Base-by-base conservation (phyloP, 2,329 filamentous ascomycete species). In the Chalaropsis thielavioides region DNA sequence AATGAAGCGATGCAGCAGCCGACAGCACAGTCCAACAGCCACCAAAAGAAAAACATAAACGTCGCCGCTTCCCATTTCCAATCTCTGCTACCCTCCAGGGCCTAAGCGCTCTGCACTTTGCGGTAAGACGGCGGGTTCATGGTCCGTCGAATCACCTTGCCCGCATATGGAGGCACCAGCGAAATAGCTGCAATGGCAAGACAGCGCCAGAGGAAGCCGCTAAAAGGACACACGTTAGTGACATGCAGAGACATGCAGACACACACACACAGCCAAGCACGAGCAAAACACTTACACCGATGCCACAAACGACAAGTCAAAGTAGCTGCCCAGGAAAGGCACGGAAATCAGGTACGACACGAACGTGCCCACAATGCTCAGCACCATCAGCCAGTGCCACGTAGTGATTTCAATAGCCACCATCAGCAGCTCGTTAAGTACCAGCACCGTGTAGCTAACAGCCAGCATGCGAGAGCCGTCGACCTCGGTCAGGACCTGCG, bases 381-480 rank as follows among this genome's bases (percentile, higher is more conserved):
- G 77, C 64, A 95, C 86, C 92, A 97, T 97, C 68, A 92, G 80
- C 46, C 88, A 88, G 74, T 97, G 94, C 94, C 94, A 99, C 0
- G 94, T 99, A 2, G 90, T 96, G 70, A 99, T 89, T 73, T 96
- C 89, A 67, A 95, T 90, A 2, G 92, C 92, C 1, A 97, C 94
- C 95, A 99, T 99, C 70, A 95, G 83, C 67, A 99, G 82, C 74
- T 99, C 94, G 74, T 97, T 99, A 68, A 97, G 78, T 4, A 99
- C 85, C 1, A 99, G 83, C 0, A 91, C 90, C 0, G 92, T 95
- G 73, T 96, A 99, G 66, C 87, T 91, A 58, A 99, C 89, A 27
- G 89, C 85, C 64, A 97, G 89, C 86, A 99, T 95, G 67, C 78
- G 80, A 13, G 81, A 79, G 0, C 85, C 82, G 69, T 90, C 85